Evolutionary conservation across 2,329 filamentous ascomycete genomes (phyloP).

Genomic region (Ceratocystis cubensis): DNA sequence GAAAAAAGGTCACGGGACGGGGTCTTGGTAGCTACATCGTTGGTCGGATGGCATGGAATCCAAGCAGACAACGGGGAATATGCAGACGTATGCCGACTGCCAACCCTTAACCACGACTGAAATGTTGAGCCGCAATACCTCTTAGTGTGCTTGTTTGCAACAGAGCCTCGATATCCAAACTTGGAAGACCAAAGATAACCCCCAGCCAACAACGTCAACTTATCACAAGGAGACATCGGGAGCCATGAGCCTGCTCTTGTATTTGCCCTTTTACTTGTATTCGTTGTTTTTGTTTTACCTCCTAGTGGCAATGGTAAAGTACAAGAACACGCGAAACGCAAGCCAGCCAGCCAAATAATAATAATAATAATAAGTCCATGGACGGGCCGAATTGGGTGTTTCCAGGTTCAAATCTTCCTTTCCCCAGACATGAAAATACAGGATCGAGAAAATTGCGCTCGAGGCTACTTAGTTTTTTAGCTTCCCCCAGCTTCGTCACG

Average conservation of each 20-base stretch:
- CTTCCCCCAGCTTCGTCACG: neutral
- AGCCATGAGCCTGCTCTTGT: neutral
- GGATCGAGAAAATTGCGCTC: neutral
- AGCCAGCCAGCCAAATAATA: neutral
- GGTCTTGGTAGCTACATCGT: neutral
- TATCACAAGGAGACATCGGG: too few relatives aligned
- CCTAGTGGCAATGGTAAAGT: neutral
- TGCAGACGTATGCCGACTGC: neutral
- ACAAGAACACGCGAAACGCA: neutral
- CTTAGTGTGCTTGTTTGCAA: neutral
- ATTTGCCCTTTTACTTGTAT: neutral
- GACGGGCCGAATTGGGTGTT: constrained; percentile 7
- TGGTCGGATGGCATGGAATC: neutral
- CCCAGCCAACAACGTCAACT: too few relatives aligned
- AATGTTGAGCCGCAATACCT: neutral
- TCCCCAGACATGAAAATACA: neutral
- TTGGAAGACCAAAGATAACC: neutral
- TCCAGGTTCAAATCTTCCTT: neutral
- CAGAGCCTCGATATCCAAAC: neutral
- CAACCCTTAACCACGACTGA: neutral
- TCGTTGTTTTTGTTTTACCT: neutral
- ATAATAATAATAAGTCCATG: neutral
- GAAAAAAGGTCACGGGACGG: neutral
- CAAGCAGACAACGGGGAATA: neutral
- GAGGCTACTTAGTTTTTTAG: neutral